A percentile compares a stretch with the other conserved stretches of the same genome.
Evolutionary conservation across 2,329 filamentous ascomycete genomes (phyloP).

Genomic region (Coniochaeta pulveracea): DNA sequence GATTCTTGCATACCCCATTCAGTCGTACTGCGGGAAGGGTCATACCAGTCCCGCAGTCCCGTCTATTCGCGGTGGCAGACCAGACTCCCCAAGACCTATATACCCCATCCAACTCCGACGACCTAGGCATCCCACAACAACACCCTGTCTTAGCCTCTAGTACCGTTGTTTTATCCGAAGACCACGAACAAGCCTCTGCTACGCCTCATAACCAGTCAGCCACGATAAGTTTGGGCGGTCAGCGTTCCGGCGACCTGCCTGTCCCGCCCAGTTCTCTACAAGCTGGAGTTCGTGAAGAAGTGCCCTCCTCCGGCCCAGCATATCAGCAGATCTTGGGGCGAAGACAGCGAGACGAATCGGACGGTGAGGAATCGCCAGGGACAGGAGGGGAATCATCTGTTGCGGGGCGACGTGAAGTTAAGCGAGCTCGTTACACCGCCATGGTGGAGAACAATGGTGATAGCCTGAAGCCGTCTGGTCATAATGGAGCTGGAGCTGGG

Average conservation of each 20-base stretch:
- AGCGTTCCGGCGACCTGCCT: constrained; percentile 10
- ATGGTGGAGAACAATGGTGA: constrained; percentile 52
- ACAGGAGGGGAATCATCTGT: constrained; percentile 12
- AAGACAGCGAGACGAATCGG: constrained; percentile 35
- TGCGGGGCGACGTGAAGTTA: constrained; percentile 28
- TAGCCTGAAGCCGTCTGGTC: constrained; percentile 29
- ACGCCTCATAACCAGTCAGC: constrained; percentile 10
- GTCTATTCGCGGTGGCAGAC: constrained; percentile 61
- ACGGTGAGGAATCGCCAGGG: constrained; percentile 26
- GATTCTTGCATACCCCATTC: not conserved
- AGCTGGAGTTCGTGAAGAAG: constrained; percentile 14
- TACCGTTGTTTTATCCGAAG: constrained; percentile 31
- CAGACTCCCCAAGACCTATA: constrained; percentile 41
- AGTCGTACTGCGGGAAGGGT: constrained; percentile 11
- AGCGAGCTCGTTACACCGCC: constrained; percentile 47
- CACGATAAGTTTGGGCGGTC: constrained; percentile 10
- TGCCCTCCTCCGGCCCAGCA: constrained; percentile 9
- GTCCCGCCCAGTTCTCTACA: constrained; percentile 8
- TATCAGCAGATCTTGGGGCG: constrained; percentile 37
- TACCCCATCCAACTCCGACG: constrained; percentile 57
- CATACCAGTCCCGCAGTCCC: constrained; percentile 28
- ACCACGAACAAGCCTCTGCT: constrained; percentile 11
- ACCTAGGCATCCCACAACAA: constrained; percentile 48
- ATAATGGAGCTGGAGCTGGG: constrained; percentile 42
- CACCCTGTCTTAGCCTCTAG: constrained; percentile 35